Percentiles rank a stretch among this genome's conserved stretches.
These are phyloP conservation scores for Rhododendron griersonianum DNA, from an alignment of 148 eudicot species.

Conservation along the genomic window DNA sequence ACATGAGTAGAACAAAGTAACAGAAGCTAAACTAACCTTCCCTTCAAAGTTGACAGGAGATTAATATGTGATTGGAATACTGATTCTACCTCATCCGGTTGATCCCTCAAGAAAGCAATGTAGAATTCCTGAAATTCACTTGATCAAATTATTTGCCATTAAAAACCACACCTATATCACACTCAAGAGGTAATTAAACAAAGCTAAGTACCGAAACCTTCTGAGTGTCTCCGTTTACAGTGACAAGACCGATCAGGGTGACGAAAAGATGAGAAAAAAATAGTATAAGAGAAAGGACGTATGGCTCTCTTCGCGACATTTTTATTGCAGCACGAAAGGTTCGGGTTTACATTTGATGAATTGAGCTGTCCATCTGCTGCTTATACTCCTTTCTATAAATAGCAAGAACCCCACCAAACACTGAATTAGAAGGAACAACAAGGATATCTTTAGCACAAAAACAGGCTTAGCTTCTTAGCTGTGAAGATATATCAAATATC, in stretches of 20 bases:
- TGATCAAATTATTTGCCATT: background rate
- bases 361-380: background rate
- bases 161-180: background rate
- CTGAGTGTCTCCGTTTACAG: conserved; percentile 17
- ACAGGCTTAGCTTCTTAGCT: conserved; percentile 23
- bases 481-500: conserved; percentile 20
- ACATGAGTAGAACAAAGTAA: background rate
- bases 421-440: background rate
- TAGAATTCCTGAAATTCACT: conserved; percentile 58
- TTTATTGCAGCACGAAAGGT: background rate
- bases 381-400: conserved; percentile 8
- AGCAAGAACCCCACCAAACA: background rate
- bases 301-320: conserved; percentile 14
- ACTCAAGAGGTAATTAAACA: background rate
- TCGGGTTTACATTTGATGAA: background rate
- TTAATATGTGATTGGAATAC: conserved; percentile 43
- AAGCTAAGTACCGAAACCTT: conserved; percentile 12
- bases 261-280: background rate
- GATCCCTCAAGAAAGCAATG: conserved; percentile 69
- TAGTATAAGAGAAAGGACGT: background rate
- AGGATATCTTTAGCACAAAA: background rate
- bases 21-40: conserved; percentile 41
- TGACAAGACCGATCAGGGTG: conserved; percentile 6
- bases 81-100: conserved; percentile 29
- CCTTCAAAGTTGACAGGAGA: conserved; percentile 54